Percentiles rank a stretch among this genome's conserved stretches.
Conservation (phyloP, 1,284 basidiomycete species). For the Phellopilus nigrolimitatus region DNA sequence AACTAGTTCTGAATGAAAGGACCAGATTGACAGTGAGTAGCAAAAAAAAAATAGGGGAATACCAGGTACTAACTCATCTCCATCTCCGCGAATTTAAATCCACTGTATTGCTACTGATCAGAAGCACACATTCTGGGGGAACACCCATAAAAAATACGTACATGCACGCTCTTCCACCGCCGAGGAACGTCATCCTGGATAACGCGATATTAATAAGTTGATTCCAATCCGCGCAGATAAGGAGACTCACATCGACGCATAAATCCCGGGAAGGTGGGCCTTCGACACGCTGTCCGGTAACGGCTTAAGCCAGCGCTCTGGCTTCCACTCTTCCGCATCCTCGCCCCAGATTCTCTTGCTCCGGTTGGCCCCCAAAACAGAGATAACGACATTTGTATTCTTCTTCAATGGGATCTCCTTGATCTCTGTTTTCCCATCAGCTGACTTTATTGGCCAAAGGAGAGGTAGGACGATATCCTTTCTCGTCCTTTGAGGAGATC, state of each 20-base stretch:
- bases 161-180: constrained; percentile 22
- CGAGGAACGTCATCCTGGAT: constrained; percentile 21
- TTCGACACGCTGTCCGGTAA: constrained; percentile 16
- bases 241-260: constrained; percentile 21
- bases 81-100: constrained; percentile 20
- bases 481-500: constrained; percentile 9
- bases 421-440: constrained; percentile 14
- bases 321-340: constrained; percentile 21
- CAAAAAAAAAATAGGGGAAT: neutral
- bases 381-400: constrained; percentile 20
- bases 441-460: constrained; percentile 16
- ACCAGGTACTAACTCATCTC: constrained; percentile 16
- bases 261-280: constrained; percentile 20
- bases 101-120: constrained; percentile 2
- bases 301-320: constrained; percentile 18
- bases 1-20: constrained; percentile 7
- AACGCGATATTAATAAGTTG: neutral
- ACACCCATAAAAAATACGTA: constrained; percentile 11
- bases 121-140: neutral
- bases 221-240: neutral
- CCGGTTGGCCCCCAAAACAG: constrained; percentile 18
- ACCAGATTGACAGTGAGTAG: neutral
- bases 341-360: constrained; percentile 21
- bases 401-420: constrained; percentile 16
- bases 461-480: constrained; percentile 21